These are phyloP conservation scores for Gyromitra esculenta DNA, from an alignment of 2,329 filamentous ascomycete genomes.

Conservation along the genomic window DNA sequence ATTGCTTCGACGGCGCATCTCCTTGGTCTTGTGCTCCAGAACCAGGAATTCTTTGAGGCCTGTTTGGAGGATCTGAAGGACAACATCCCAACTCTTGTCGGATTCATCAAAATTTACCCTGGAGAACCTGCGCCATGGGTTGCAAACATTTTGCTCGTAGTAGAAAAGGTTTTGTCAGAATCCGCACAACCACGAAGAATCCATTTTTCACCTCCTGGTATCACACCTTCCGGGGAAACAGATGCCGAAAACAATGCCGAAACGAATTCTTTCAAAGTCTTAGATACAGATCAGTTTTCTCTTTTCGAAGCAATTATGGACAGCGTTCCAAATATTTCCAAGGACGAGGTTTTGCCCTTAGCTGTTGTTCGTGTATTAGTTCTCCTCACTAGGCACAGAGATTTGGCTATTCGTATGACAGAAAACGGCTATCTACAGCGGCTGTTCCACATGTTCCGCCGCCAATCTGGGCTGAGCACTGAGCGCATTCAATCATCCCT, in stretches of 20 bases:
- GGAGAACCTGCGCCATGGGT: conserved; percentile 93
- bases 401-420: conserved; percentile 77
- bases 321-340: conserved; percentile 84
- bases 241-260: conserved; percentile 63
- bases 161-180: conserved; percentile 89
- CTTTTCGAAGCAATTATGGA: conserved; percentile 83
- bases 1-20: conserved; percentile 93
- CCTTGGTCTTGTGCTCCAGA: conserved; percentile 85
- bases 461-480: conserved; percentile 81
- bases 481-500: conserved; percentile 78
- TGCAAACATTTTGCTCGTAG: conserved; percentile 84
- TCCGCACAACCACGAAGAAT: conserved; percentile 75
- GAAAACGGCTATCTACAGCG: conserved; percentile 90
- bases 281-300: conserved; percentile 71
- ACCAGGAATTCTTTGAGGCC: conserved; percentile 79
- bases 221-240: conserved; percentile 56
- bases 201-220: conserved; percentile 57
- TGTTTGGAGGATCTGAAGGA: conserved; percentile 79
- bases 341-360: conserved; percentile 83
- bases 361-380: conserved; percentile 85
- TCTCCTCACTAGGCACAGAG: conserved; percentile 82
- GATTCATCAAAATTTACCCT: conserved; percentile 77
- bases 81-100: conserved; percentile 77
- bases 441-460: conserved; percentile 94
- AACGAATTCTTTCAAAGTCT: conserved; percentile 71